Evolutionary conservation across 176 grass and related monocot species (phyloP), one percentile per base, ranked within the genome.

Genomic region (Musa schizocarpa): DNA sequence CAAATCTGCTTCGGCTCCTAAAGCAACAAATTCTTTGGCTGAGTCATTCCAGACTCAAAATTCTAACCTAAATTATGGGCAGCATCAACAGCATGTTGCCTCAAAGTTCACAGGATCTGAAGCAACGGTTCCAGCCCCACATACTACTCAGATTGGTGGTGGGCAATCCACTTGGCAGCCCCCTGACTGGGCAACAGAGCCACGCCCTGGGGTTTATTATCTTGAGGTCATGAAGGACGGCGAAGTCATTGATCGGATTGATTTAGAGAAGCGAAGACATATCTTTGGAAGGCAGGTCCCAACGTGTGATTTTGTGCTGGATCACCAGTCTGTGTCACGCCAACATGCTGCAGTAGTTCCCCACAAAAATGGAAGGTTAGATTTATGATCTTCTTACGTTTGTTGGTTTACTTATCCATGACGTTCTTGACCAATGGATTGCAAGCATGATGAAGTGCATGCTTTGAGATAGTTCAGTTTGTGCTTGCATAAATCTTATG

Each of bases 321-420:
- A 98, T 65, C 95, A 98, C 80, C 95, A 93, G 56, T 98, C 95
- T 12, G 95, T 98, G 29, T 98, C 95, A 13, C 88, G 95, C 27
- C 95, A 98, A 69, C 95, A 98, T 74, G 95, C 95, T 63, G 90
- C 88, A 12, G 86, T 98, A 51, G 74, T 98, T 85, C 90, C 95
- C 22, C 90, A 98, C 88, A 93, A 76, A 72, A 98, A 98, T 65
- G 95, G 95, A 87, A 88, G 95, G 95, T 98, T 82, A 20, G 20
- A 54, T 73, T 54, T 27, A 50, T 80, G 54, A 27, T 64, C 8
- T 73, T 34, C 34, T 52, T 34, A 50, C 9, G 24, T 21, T 12
- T 48, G 53, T 13, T 63, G 12, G 7, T 52, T 72, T 8, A 43
- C 26, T 55, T 27, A 3, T 54, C 50, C 21, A 17, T 52, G 9